Percentiles rank a stretch among this genome's conserved stretches.
Conservation (phyloP, 139 green algal species). For the Picochlorum costavermella region DNA sequence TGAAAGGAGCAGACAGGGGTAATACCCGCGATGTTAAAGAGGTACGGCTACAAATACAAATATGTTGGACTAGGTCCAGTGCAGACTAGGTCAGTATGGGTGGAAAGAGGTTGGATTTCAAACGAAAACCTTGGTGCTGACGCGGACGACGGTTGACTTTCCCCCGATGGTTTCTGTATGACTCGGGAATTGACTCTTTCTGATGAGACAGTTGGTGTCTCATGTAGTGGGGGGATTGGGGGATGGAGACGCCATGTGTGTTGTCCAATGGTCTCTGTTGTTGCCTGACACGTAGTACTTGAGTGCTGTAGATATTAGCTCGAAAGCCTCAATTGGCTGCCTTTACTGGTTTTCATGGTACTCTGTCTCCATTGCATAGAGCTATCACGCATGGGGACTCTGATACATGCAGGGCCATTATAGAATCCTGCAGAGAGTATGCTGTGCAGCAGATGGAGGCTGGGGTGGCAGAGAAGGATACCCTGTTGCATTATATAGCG, state of each 20-base stretch:
- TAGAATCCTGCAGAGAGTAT: conserved; percentile 18
- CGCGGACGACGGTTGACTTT: background rate
- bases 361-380: conserved; percentile 19
- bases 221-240: too few species aligned
- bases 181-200: too few species aligned
- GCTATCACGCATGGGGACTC: conserved; percentile 16
- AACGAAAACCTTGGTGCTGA: background rate
- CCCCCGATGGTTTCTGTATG: too few species aligned
- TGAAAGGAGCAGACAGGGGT: conserved; percentile 5
- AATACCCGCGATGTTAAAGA: conserved; percentile 4
- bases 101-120: too few species aligned
- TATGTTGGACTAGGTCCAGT: too few species aligned
- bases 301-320: conserved; percentile 7
- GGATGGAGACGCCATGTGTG: too few species aligned
- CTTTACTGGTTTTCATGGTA: conserved; percentile 25
- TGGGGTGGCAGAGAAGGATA: background rate
- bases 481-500: conserved; percentile 9
- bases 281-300: background rate
- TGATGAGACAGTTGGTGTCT: too few species aligned
- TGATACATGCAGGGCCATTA: conserved; percentile 14
- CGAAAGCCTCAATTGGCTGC: conserved; percentile 19
- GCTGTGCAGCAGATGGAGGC: background rate
- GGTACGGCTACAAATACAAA: background rate
- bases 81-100: background rate
- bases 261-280: background rate